Evolutionary conservation across 495 filamentous ascomycete genomes (phyloP), one percentile per base, ranked within the genome.

Genomic region (Podospora pseudocomata): DNA sequence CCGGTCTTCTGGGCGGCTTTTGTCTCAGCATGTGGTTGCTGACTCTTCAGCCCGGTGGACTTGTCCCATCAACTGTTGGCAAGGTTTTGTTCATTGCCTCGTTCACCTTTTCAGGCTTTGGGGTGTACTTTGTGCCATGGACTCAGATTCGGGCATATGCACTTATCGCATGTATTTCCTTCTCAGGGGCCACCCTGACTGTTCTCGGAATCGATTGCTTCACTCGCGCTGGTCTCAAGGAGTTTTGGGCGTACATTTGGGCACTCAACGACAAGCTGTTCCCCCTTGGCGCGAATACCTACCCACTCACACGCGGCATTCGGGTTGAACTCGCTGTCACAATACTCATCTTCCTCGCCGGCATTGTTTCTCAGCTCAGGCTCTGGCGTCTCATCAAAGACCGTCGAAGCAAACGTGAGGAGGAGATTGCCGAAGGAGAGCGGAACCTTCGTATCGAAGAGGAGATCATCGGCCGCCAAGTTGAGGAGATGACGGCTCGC

Each of bases 231-330:
- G 94, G 94, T 0, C 79, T 96, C 71, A 97, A 95, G 74, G 94
- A 97, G 74, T 97, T 97, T 68, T 98, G 94, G 94, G 84, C 93
- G 11, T 98, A 96, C 75, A 86, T 97, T 39, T 98, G 94, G 94
- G 83, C 83, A 63, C 81, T 97, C 49, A 97, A 97, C 75, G 81
- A 86, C 49, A 82, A 91, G 27, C 79, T 92, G 4, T 97, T 97
- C 73, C 94, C 94, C 0, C 78, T 92, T 20, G 83, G 84, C 26
- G 89, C 90, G 1, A 81, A 83, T 39, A 93, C 90, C 0, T 98
- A 96, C 74, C 94, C 94, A 0, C 83, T 97, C 3, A 97, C 94
- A 0, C 89, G 90, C 58, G 92, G 92, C 13, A 95, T 97, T 54
- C 85, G 86, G 13, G 94, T 94, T 26, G 94, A 98, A 72, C 86